Evolutionary conservation across 805 yeast species (phyloP).

Genomic region (Maudiozyma turicensis): DNA sequence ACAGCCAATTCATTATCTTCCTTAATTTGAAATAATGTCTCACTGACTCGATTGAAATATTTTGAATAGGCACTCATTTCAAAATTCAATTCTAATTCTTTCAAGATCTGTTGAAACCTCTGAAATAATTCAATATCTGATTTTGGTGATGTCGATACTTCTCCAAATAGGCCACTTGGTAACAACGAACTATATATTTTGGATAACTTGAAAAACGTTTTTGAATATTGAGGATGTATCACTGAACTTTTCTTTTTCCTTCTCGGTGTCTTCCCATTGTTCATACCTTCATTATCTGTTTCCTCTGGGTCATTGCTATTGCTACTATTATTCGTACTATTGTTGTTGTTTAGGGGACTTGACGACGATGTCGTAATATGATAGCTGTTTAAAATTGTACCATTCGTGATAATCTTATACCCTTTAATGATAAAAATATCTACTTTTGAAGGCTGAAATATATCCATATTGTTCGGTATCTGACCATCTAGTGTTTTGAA

Average conservation of each 20-base stretch:
- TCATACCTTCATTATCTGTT: constrained; percentile 1
- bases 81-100: constrained; percentile 27
- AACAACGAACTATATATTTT: constrained; percentile 23
- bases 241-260: background rate
- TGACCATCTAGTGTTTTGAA: background rate
- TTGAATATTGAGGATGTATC: constrained; percentile 15
- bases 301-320: background rate
- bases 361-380: constrained; percentile 11
- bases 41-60: constrained; percentile 24
- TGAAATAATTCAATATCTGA: constrained; percentile 28
- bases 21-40: constrained; percentile 24
- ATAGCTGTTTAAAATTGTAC: constrained; percentile 15
- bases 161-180: constrained; percentile 20
- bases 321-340: background rate
- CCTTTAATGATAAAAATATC: constrained; percentile 22
- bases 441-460: constrained; percentile 15
- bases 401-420: constrained; percentile 15
- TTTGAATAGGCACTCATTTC: constrained; percentile 25
- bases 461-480: background rate
- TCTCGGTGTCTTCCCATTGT: background rate
- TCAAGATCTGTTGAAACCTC: constrained; percentile 27
- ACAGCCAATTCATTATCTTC: constrained; percentile 16
- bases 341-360: background rate
- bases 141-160: constrained; percentile 26
- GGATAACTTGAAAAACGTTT: constrained; percentile 21